These are phyloP conservation scores for Chaetomiaceae sp. DNA, from an alignment of 2,329 filamentous ascomycete genomes.

Conservation along the genomic window DNA sequence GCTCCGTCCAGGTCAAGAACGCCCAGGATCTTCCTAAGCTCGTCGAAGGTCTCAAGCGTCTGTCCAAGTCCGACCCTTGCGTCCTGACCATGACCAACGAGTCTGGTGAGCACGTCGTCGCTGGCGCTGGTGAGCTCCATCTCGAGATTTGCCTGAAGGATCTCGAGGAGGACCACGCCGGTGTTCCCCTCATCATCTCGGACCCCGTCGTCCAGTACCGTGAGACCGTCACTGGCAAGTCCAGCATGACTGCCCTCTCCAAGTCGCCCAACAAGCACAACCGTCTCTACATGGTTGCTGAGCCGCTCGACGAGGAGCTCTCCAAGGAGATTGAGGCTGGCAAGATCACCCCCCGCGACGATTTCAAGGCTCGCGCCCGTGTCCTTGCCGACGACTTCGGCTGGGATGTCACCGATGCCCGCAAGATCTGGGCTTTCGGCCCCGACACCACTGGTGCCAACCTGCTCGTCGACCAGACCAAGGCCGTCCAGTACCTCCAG, in stretches of 20 bases:
- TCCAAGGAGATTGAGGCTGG: constrained; percentile 83
- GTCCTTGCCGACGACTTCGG: constrained; percentile 92
- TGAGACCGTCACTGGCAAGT: constrained; percentile 83
- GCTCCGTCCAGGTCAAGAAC: constrained; percentile 99
- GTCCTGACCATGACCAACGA: constrained; percentile 85
- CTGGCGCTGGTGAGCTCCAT: constrained; percentile 98
- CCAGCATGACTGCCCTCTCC: constrained; percentile 93
- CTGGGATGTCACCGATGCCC: constrained; percentile 99
- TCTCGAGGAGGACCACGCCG: constrained; percentile 98
- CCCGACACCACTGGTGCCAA: constrained; percentile 97
- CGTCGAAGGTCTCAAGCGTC: constrained; percentile 99
- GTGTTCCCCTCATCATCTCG: constrained; percentile 95
- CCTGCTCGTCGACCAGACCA: constrained; percentile 98
- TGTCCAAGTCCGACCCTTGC: constrained; percentile 99
- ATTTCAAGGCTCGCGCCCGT: constrained; percentile 98
- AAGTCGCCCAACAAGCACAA: constrained; percentile 99
- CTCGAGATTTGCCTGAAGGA: constrained; percentile 99
- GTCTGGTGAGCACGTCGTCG: constrained; percentile 98
- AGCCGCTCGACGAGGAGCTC: constrained; percentile 90
- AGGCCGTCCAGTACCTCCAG: constrained; percentile 99
- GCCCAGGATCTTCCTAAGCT: constrained; percentile 99
- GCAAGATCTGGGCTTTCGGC: constrained; percentile 99
- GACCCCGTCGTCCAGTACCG: constrained; percentile 98
- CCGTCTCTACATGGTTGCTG: constrained; percentile 93
- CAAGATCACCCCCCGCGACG: constrained; percentile 91